phyloP scores from a whole-genome alignment of 2,329 filamentous ascomycete species.

The Hypoxylon sp. region DNA sequence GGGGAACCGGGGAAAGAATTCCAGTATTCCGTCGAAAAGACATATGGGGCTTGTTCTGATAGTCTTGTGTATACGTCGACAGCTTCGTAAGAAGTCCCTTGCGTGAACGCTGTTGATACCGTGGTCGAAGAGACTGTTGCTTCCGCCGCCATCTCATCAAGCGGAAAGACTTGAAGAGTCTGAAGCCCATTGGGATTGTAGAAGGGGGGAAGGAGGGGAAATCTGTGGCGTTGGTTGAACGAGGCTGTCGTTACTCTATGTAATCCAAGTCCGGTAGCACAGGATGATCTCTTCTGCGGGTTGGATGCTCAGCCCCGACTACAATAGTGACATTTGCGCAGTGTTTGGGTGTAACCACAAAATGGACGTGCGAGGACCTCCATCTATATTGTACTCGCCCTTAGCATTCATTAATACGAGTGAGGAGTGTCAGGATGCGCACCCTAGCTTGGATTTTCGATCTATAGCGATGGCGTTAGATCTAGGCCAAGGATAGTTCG shows the following conservation, averaged over 20 bases:
- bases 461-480: slow-evolving; percentile 9
- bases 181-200: slow-evolving; percentile 15
- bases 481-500: slow-evolving; percentile 4
- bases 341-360: slow-evolving; percentile 2
- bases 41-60: slow-evolving; percentile 18
- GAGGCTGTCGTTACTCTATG: slow-evolving; percentile 9
- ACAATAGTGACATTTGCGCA: slow-evolving; percentile 6
- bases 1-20: slow-evolving; percentile 21
- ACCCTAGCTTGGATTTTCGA: slow-evolving; percentile 3
- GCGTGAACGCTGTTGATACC: slow-evolving; percentile 19
- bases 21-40: slow-evolving; percentile 24
- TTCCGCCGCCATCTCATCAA: slow-evolving; percentile 18
- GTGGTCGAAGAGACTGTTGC: slow-evolving; percentile 22
- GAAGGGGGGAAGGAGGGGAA: not conserved
- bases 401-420: slow-evolving; percentile 2
- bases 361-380: slow-evolving; percentile 6
- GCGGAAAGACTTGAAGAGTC: slow-evolving; percentile 6
- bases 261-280: slow-evolving; percentile 7
- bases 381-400: slow-evolving; percentile 19
- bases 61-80: slow-evolving; percentile 30
- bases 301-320: slow-evolving; percentile 20
- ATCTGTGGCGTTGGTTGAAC: not conserved
- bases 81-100: slow-evolving; percentile 23
- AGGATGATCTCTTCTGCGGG: slow-evolving; percentile 15
- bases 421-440: slow-evolving; percentile 14